Percentiles rank a stretch among this genome's conserved stretches.
Conservation (phyloP, 1,284 basidiomycete genomes). For the Violaceomyces palustris region DNA sequence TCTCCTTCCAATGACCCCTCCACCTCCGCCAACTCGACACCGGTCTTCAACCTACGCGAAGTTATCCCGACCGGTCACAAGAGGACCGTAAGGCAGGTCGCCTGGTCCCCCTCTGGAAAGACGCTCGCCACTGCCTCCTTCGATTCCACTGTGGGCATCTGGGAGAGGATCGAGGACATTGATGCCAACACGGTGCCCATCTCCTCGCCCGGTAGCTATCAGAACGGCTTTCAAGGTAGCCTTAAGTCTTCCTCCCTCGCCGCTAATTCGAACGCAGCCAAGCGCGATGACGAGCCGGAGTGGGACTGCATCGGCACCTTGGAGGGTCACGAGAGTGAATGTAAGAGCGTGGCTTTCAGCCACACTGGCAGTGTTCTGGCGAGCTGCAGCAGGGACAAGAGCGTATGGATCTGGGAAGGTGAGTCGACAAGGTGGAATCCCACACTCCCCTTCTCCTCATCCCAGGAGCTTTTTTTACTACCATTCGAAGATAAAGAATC, state of each 20-base stretch:
- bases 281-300: constrained; percentile 29
- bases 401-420: constrained; percentile 97
- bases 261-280: constrained; percentile 51
- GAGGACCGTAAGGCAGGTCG: constrained; percentile 81
- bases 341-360: constrained; percentile 89
- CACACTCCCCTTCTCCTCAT: not conserved
- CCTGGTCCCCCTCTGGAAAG: constrained; percentile 83
- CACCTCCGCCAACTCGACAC: constrained; percentile 4
- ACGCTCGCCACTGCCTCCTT: constrained; percentile 93
- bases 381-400: constrained; percentile 90
- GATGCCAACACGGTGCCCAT: constrained; percentile 9
- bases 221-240: not conserved
- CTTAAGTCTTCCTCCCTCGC: too few species aligned
- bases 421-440: not conserved
- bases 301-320: constrained; percentile 81
- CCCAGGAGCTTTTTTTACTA: not conserved
- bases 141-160: constrained; percentile 85
- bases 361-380: constrained; percentile 73
- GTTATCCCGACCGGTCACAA: constrained; percentile 69
- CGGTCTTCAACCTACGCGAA: constrained; percentile 38
- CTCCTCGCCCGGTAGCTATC: constrained; percentile 4
- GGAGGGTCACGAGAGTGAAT: constrained; percentile 96
- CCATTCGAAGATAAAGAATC: not conserved
- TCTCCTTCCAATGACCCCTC: constrained; percentile 22
- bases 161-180: constrained; percentile 61